Percentiles rank a stretch among this genome's conserved stretches.
Conservation (phyloP, 2,329 filamentous ascomycete species). For the Dactylellina drechsleri region DNA sequence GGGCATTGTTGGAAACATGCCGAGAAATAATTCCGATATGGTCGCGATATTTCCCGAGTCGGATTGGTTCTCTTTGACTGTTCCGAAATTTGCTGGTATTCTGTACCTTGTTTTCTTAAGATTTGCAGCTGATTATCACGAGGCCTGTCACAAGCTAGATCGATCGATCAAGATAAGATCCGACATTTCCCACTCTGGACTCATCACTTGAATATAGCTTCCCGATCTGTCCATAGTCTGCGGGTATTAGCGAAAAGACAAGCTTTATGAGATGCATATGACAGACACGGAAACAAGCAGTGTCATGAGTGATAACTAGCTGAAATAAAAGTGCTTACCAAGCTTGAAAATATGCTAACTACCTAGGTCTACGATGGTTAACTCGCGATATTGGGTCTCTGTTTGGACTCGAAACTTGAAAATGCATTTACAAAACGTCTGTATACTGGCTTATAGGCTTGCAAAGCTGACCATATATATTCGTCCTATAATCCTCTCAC, state of each 20-base stretch:
- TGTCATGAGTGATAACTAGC: neutral
- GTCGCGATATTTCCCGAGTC: slow-evolving; percentile 28
- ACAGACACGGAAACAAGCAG: neutral
- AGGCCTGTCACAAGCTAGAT: slow-evolving; percentile 35
- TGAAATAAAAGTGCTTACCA: no score
- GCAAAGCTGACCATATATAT: no score
- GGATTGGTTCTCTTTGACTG: slow-evolving; percentile 3
- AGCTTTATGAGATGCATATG: neutral
- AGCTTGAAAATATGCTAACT: no score
- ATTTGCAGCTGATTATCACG: slow-evolving; percentile 19
- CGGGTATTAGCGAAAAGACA: slow-evolving; percentile 39
- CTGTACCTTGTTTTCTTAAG: slow-evolving; percentile 4
- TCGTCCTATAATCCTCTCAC: no score
- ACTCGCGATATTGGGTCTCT: no score
- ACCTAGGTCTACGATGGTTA: no score
- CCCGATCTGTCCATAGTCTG: slow-evolving; percentile 25
- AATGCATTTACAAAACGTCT: no score
- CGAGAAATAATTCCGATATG: slow-evolving; percentile 36
- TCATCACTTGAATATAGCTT: slow-evolving; percentile 31
- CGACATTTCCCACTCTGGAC: slow-evolving; percentile 21
- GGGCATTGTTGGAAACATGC: slow-evolving; percentile 3
- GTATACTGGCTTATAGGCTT: no score
- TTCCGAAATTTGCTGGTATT: slow-evolving; percentile 24
- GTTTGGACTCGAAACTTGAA: no score
- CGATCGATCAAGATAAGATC: slow-evolving; percentile 37